phyloP scores from a whole-genome alignment of 139 green algal genomes.

The Chlorokybus atmophyticus region DNA sequence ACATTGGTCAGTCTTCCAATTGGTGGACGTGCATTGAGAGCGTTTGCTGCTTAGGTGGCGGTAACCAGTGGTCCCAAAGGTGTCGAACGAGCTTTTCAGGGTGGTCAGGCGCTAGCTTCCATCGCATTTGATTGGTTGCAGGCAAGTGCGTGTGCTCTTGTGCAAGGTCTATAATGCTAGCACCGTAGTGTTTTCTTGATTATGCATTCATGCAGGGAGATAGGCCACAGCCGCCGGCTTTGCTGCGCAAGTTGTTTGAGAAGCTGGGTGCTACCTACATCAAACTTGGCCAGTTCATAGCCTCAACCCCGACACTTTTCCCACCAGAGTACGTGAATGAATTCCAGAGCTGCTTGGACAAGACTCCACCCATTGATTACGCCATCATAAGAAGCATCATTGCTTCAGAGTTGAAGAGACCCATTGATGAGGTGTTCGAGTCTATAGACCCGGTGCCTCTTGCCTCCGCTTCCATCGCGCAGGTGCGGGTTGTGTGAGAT shows the following conservation, averaged over 20 bases:
- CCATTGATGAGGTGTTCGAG: constrained; percentile 61
- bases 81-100: no score
- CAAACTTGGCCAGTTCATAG: constrained; percentile 86
- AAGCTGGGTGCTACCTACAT: constrained; percentile 84
- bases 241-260: constrained; percentile 84
- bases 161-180: no score
- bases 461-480: constrained; percentile 75
- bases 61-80: no score
- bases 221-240: no score
- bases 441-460: constrained; percentile 69
- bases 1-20: no score
- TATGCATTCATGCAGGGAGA: no score
- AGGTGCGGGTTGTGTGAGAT: constrained; percentile 8
- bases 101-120: no score
- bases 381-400: constrained; percentile 50
- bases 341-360: constrained; percentile 93
- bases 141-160: no score
- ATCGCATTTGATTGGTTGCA: no score
- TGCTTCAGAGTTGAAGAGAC: constrained; percentile 48
- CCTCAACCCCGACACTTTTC: constrained; percentile 83
- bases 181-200: no score
- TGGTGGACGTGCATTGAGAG: no score
- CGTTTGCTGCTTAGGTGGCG: no score
- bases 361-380: constrained; percentile 66
- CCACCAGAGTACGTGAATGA: constrained; percentile 86